Evolutionary conservation across 1,284 basidiomycete genomes (phyloP).

Genomic region (Coniferiporia weirii): DNA sequence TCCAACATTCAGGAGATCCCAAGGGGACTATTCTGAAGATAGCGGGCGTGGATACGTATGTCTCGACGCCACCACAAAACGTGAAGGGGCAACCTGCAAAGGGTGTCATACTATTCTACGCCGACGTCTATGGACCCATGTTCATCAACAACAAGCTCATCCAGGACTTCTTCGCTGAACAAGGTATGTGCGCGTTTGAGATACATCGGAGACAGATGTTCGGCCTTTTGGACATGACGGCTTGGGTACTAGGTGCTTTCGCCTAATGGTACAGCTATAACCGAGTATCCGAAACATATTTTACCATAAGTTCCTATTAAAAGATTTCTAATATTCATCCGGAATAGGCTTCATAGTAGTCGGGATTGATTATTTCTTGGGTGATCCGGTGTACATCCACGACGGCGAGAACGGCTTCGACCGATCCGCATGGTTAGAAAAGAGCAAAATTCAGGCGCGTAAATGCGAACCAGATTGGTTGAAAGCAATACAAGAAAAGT

Average conservation of each 20-base stretch:
- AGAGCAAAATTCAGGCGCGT: conserved; percentile 30
- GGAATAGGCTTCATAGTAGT: conserved; percentile 46
- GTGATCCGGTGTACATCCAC: conserved; percentile 38
- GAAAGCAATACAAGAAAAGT: conserved; percentile 38
- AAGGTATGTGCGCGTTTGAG: conserved; percentile 30
- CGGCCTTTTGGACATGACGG: too few relatives aligned
- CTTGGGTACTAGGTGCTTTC: not conserved
- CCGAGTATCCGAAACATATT: not conserved
- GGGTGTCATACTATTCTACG: conserved; percentile 43
- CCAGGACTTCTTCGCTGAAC: conserved; percentile 47
- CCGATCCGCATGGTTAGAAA: conserved; percentile 35
- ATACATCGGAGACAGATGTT: not conserved
- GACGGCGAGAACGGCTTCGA: conserved; percentile 37
- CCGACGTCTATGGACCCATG: conserved; percentile 44
- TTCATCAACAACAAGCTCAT: conserved; percentile 46
- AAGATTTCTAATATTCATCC: not conserved
- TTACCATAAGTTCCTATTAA: not conserved
- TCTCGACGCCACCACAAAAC: conserved; percentile 37
- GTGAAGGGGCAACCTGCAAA: conserved; percentile 22
- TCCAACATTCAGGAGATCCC: conserved; percentile 45
- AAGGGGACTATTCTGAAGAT: conserved; percentile 38
- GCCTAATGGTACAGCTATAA: not conserved
- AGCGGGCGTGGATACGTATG: conserved; percentile 45
- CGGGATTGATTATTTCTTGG: conserved; percentile 53
- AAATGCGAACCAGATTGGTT: conserved; percentile 44